Base-by-base conservation (phyloP, 495 filamentous ascomycete genomes). In the Oleoguttula mirabilis region DNA sequence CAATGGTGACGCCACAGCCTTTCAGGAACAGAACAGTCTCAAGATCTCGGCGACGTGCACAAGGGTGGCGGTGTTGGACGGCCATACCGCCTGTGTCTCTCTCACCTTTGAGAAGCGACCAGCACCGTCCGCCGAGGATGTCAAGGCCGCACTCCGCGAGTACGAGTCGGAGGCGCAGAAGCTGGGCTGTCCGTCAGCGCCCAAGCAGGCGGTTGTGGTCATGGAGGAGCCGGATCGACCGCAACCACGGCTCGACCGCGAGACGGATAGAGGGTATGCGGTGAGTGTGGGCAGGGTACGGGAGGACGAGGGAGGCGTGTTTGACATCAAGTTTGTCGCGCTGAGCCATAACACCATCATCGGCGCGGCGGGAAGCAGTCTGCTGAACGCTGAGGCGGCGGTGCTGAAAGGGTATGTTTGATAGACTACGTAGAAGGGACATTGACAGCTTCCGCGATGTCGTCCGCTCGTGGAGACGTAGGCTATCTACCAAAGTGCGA, bases 341-440 rank as follows among this genome's bases (percentile, higher is more conserved):
- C 46, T 66, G 46, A 65, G 63, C 43, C 62, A 66, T 43, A 66
- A 66, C 40, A 66, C 88, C 32, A 79, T 98, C 32, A 88, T 98
- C 57, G 88, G 88, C 51, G 90, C 90, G 27, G 87, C 90, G 8
- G 90, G 90, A 23, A 90, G 84, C 7, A 93, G 84, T 12, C 92
- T 95, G 59, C 64, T 98, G 43, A 95, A 95, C 60, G 84, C 87
- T 10, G 90, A 95, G 60, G 84, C 87, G 24, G 88, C 88, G 25
- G 76, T 94, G 19, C 72, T 94, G 36, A 92, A 87, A 66, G 90
- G 88, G 7, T 84, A 52, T 44, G 46, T 55, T 3, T 65, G 42
- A 45, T n/a, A n/a, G n/a, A n/a, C n/a, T n/a, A n/a, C n/a, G n/a
- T n/a, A n/a, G n/a, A n/a, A n/a, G n/a, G n/a, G n/a, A n/a, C n/a